Evolutionary conservation across 805 yeast species (phyloP).

Genomic region (Vanderwaltozyma tropicalis): DNA sequence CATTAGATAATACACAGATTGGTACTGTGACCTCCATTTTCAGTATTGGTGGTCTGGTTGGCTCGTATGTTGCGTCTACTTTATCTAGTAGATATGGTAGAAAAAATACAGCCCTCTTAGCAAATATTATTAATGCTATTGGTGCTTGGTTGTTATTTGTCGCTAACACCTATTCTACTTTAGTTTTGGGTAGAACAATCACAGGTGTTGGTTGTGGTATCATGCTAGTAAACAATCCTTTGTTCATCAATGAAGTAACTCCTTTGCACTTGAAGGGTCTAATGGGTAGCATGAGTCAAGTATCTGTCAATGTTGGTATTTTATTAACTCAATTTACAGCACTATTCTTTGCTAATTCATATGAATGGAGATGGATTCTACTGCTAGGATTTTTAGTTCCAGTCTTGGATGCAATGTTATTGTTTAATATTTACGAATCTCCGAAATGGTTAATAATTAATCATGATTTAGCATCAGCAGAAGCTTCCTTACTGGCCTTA

Average conservation of each 20-base stretch:
- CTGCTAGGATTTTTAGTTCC: slow-evolving; percentile 52
- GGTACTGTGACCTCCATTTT: slow-evolving; percentile 72
- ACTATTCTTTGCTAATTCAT: slow-evolving; percentile 49
- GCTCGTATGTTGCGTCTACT: slow-evolving; percentile 59
- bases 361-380: slow-evolving; percentile 65
- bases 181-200: slow-evolving; percentile 61
- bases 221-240: slow-evolving; percentile 75
- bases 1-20: slow-evolving; percentile 43
- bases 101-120: slow-evolving; percentile 39
- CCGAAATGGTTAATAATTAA: slow-evolving; percentile 64
- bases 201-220: slow-evolving; percentile 85
- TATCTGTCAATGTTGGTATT: slow-evolving; percentile 77
- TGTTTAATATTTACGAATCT: slow-evolving; percentile 51
- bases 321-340: slow-evolving; percentile 70
- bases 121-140: slow-evolving; percentile 40
- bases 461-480: slow-evolving; percentile 28
- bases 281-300: slow-evolving; percentile 85
- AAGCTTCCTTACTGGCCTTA: slow-evolving; percentile 26
- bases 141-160: slow-evolving; percentile 56
- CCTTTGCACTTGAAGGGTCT: slow-evolving; percentile 62
- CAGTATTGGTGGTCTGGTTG: slow-evolving; percentile 74
- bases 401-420: slow-evolving; percentile 34
- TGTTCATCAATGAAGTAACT: slow-evolving; percentile 70
- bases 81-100: slow-evolving; percentile 62
- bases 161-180: slow-evolving; percentile 32